A percentile compares a stretch with the other conserved stretches of the same genome.
Conservation (phyloP, 2,329 filamentous ascomycete genomes). For the Aspergillus vadensis region DNA sequence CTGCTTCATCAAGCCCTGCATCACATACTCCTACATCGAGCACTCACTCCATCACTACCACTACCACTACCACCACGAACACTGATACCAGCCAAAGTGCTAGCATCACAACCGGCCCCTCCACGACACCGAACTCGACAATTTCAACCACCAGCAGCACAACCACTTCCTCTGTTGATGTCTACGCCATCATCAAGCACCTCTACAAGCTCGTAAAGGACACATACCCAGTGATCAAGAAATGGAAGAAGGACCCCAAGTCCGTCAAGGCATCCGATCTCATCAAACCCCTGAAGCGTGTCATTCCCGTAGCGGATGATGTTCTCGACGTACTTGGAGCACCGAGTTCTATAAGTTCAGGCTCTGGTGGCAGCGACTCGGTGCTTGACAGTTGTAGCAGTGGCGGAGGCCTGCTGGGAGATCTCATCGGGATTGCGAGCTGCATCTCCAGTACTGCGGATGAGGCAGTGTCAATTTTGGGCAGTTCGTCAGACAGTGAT, state of each 20-base stretch:
- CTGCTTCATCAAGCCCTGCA: neutral
- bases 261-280: constrained; percentile 2
- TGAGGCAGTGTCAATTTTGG: neutral
- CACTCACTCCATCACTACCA: neutral
- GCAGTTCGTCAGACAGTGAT: neutral
- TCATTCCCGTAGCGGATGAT: neutral
- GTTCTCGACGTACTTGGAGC: neutral
- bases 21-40: neutral
- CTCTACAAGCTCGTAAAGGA: constrained; percentile 2
- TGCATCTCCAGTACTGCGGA: neutral
- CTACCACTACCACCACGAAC: neutral
- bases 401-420: neutral
- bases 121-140: neutral
- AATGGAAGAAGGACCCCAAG: constrained; percentile 1
- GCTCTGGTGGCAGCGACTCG: neutral
- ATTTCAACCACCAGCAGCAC: neutral
- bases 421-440: neutral
- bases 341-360: neutral
- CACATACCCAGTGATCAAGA: neutral
- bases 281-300: neutral
- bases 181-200: neutral
- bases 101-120: neutral
- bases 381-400: neutral
- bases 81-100: neutral
- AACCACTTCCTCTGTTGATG: neutral